Evolutionary conservation across 202 grass and related monocot species (phyloP).

Genomic region (Bolboschoenoplectus hybrid): DNA sequence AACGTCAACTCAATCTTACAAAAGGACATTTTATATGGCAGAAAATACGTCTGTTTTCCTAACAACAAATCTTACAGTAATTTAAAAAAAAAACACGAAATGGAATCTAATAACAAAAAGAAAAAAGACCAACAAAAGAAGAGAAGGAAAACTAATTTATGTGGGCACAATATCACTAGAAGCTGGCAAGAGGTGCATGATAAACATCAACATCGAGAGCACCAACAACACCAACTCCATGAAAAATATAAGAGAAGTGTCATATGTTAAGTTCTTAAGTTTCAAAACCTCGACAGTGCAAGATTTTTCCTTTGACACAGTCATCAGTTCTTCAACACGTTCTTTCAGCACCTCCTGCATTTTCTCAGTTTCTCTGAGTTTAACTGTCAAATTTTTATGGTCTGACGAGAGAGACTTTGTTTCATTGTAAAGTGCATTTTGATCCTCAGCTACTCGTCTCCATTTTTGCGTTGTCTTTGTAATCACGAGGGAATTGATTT

Average conservation of each 20-base stretch:
- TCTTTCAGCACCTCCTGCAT: conserved; percentile 44
- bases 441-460: conserved; percentile 42
- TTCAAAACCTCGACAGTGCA: conserved; percentile 50
- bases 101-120: conserved; percentile 37
- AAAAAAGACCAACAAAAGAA: conserved; percentile 43
- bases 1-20: conserved; percentile 61
- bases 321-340: conserved; percentile 49
- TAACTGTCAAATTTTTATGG: conserved; percentile 45
- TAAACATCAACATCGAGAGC: conserved; percentile 52
- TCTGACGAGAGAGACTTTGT: conserved; percentile 50
- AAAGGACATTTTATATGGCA: conserved; percentile 32
- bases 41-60: conserved; percentile 31
- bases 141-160: conserved; percentile 41
- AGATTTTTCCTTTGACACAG: conserved; percentile 45
- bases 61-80: conserved; percentile 35
- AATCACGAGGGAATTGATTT: conserved; percentile 63
- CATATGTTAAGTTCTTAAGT: conserved; percentile 54
- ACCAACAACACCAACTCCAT: conserved; percentile 61
- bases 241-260: conserved; percentile 56
- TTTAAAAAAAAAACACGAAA: conserved; percentile 16
- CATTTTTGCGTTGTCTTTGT: conserved; percentile 48
- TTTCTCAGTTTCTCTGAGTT: conserved; percentile 46
- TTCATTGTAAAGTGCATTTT: conserved; percentile 48
- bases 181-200: conserved; percentile 45
- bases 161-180: conserved; percentile 66